phyloP scores from a whole-genome alignment of 2,329 filamentous ascomycete genomes.

The Xylariaceae sp. region DNA sequence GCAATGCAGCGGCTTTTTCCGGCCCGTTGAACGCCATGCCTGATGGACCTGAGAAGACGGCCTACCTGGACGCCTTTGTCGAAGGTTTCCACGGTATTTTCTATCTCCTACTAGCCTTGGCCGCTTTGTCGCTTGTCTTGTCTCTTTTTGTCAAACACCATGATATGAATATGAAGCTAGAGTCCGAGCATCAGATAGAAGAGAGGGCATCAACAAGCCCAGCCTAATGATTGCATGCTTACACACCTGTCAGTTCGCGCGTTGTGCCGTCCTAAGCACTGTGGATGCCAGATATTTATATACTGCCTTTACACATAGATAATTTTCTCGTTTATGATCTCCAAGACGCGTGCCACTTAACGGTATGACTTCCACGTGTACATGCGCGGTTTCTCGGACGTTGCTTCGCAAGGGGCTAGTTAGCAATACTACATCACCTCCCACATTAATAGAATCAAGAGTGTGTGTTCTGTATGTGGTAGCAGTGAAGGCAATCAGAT shows the following conservation, averaged over 20 bases:
- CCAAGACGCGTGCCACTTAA: too few species aligned
- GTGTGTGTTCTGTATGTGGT: neutral
- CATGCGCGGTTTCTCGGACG: too few species aligned
- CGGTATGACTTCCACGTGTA: too few species aligned
- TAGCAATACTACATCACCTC: too few species aligned
- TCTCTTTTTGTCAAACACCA: slow-evolving; percentile 22
- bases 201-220: neutral
- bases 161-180: slow-evolving; percentile 15
- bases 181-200: slow-evolving; percentile 14
- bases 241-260: too few species aligned
- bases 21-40: slow-evolving; percentile 14
- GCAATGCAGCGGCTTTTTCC: slow-evolving; percentile 15
- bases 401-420: too few species aligned
- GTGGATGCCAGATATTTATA: neutral
- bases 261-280: neutral
- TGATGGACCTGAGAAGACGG: slow-evolving; percentile 7
- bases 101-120: slow-evolving; percentile 19
- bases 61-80: slow-evolving; percentile 12
- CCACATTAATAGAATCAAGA: neutral
- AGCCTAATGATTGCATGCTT: neutral
- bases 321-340: too few species aligned
- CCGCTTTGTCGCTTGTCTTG: slow-evolving; percentile 11
- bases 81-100: slow-evolving; percentile 22
- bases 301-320: too few species aligned
- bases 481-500: neutral